A percentile compares a stretch with the other conserved stretches of the same genome.
Evolutionary conservation across 2,329 filamentous ascomycete species (phyloP).

Genomic region (Cryoendolithus antarcticus): DNA sequence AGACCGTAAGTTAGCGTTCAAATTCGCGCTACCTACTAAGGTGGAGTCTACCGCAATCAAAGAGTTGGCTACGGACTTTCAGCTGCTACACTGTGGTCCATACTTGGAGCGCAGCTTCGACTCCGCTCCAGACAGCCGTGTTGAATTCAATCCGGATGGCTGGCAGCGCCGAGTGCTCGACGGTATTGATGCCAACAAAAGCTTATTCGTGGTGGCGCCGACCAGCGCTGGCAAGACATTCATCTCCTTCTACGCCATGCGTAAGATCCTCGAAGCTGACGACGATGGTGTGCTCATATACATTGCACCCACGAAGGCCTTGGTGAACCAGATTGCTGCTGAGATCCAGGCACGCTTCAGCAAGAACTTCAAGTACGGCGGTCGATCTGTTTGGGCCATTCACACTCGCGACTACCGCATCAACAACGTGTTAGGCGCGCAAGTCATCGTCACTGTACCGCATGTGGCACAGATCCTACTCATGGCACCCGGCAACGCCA

Average conservation of each 20-base stretch:
- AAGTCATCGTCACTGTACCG: slow-evolving; percentile 65
- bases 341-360: slow-evolving; percentile 64
- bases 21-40: slow-evolving; percentile 24
- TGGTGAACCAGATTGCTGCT: slow-evolving; percentile 74
- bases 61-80: slow-evolving; percentile 45
- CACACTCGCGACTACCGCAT: slow-evolving; percentile 64
- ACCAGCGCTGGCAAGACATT: slow-evolving; percentile 75
- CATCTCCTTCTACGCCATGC: slow-evolving; percentile 76
- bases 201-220: slow-evolving; percentile 62
- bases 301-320: slow-evolving; percentile 67
- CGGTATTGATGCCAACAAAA: slow-evolving; percentile 56
- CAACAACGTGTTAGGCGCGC: slow-evolving; percentile 60
- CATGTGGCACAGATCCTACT: slow-evolving; percentile 72
- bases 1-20: slow-evolving; percentile 31
- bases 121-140: slow-evolving; percentile 52
- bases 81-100: slow-evolving; percentile 56
- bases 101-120: slow-evolving; percentile 67
- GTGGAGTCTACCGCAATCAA: slow-evolving; percentile 18
- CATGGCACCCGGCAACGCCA: slow-evolving; percentile 51
- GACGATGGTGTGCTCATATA: slow-evolving; percentile 65
- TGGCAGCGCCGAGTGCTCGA: slow-evolving; percentile 68
- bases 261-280: slow-evolving; percentile 54
- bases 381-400: slow-evolving; percentile 65
- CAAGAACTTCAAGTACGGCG: slow-evolving; percentile 48
- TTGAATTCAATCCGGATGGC: slow-evolving; percentile 59